Evolutionary conservation across 2,329 filamentous ascomycete species (phyloP).

Genomic region (Colletotrichum sp.): DNA sequence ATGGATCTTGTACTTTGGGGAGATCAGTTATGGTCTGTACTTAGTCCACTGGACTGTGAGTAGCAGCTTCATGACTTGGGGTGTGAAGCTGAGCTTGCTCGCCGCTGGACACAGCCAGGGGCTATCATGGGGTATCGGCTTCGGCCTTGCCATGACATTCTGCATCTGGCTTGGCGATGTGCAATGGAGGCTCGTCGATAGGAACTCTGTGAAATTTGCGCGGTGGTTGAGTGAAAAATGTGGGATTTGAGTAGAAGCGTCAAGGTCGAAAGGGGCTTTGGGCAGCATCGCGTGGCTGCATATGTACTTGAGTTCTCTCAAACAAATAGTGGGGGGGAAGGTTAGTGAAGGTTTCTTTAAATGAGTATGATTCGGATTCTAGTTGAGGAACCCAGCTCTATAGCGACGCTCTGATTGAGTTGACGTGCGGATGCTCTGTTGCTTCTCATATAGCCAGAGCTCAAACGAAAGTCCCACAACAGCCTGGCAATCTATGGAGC

Average conservation of each 20-base stretch:
- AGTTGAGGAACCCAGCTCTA: no score
- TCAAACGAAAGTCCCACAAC: no score
- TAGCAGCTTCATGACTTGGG: not conserved
- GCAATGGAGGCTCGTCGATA: slow-evolving; percentile 49
- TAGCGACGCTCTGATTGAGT: no score
- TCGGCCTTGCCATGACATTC: not conserved
- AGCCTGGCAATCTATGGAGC: no score
- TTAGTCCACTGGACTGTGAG: slow-evolving; percentile 57
- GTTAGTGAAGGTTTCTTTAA: no score
- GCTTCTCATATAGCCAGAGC: no score
- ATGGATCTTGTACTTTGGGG: slow-evolving; percentile 65
- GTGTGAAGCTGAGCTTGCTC: not conserved
- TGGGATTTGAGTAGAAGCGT: not conserved
- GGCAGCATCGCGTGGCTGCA: no score
- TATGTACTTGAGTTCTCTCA: not conserved
- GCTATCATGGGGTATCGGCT: not conserved
- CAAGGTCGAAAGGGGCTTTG: not conserved
- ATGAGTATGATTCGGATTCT: no score
- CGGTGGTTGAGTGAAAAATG: slow-evolving; percentile 36
- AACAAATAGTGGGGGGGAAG: not conserved
- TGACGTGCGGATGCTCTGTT: no score
- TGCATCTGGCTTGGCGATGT: slow-evolving; percentile 49
- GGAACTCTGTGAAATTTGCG: slow-evolving; percentile 47
- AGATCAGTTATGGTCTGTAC: slow-evolving; percentile 67
- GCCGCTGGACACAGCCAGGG: not conserved